phyloP scores from a whole-genome alignment of 78 protist species.

The Chrysochromulina tobinii region DNA sequence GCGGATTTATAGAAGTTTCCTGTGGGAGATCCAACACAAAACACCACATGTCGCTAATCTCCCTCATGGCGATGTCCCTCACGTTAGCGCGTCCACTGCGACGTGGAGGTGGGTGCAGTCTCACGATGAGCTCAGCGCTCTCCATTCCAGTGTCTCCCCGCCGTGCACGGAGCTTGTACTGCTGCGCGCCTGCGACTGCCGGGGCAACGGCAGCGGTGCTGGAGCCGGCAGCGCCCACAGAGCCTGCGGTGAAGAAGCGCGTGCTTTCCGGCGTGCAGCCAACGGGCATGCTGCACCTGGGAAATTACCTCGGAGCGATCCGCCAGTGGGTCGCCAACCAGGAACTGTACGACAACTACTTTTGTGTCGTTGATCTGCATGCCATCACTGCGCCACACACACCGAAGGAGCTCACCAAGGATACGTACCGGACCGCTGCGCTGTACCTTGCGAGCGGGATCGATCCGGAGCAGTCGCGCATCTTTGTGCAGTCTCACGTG shows the following conservation, averaged over 20 bases:
- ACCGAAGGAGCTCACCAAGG: constrained; percentile 41
- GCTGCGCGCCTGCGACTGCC: too few relatives aligned
- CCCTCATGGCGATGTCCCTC: too few relatives aligned
- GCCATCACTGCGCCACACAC: constrained; percentile 58
- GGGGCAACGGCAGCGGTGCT: too few relatives aligned
- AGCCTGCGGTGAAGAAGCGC: background rate
- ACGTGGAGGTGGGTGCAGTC: too few relatives aligned
- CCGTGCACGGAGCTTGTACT: too few relatives aligned
- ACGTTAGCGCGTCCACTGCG: too few relatives aligned
- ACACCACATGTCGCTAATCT: too few relatives aligned
- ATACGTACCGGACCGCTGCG: constrained; percentile 20
- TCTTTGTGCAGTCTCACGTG: constrained; percentile 52
- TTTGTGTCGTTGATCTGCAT: constrained; percentile 46
- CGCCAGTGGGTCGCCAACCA: constrained; percentile 31
- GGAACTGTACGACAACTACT: constrained; percentile 37
- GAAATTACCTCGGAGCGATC: constrained; percentile 59
- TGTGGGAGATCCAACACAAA: too few relatives aligned
- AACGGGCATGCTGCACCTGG: constrained; percentile 47
- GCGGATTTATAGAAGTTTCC: too few relatives aligned
- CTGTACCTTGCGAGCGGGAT: constrained; percentile 44
- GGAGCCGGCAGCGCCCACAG: too few relatives aligned
- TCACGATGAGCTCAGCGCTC: too few relatives aligned
- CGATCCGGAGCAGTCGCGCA: constrained; percentile 19
- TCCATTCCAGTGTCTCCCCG: too few relatives aligned
- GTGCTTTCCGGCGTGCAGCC: constrained; percentile 50